Percentiles rank a stretch among this genome's conserved stretches.
Conservation (phyloP, 139 green algal genomes). For the Asterochloris erici region DNA sequence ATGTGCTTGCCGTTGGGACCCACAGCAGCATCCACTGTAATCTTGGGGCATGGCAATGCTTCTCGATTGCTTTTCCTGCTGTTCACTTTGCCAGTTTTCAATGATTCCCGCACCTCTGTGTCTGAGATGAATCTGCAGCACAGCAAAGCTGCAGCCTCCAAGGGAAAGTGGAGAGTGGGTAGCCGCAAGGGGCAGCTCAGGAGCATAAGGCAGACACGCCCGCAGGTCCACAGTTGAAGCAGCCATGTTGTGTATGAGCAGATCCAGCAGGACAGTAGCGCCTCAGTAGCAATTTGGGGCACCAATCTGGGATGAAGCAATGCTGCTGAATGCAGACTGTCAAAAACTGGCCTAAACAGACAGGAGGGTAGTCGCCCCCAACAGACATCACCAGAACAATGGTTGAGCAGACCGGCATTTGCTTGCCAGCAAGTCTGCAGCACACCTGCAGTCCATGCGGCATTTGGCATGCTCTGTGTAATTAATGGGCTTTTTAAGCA, state of each 20-base stretch:
- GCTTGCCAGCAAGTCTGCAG: background rate
- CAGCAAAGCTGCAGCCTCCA: background rate
- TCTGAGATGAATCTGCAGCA: constrained; percentile 28
- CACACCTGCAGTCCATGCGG: constrained; percentile 49
- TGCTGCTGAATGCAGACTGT: too few species aligned
- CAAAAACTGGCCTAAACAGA: too few species aligned
- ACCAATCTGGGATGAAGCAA: too few species aligned
- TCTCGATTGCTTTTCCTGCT: constrained; percentile 30
- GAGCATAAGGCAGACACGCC: too few species aligned
- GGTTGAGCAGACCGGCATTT: background rate
- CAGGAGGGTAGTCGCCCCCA: too few species aligned
- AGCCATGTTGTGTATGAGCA: too few species aligned
- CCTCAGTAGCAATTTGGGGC: too few species aligned
- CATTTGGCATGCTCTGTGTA: constrained; percentile 45
- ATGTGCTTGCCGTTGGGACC: constrained; percentile 21
- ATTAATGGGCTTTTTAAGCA: constrained; percentile 27
- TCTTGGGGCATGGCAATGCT: constrained; percentile 38
- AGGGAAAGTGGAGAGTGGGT: too few species aligned
- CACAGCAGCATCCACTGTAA: constrained; percentile 31
- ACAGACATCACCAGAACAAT: too few species aligned
- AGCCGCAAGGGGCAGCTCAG: too few species aligned
- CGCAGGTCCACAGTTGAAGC: too few species aligned
- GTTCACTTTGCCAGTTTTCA: constrained; percentile 36
- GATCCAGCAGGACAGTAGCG: too few species aligned
- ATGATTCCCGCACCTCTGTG: constrained; percentile 21